Evolutionary conservation across 2,329 filamentous ascomycete species (phyloP).

Genomic region (Colletotrichum gigasporum): DNA sequence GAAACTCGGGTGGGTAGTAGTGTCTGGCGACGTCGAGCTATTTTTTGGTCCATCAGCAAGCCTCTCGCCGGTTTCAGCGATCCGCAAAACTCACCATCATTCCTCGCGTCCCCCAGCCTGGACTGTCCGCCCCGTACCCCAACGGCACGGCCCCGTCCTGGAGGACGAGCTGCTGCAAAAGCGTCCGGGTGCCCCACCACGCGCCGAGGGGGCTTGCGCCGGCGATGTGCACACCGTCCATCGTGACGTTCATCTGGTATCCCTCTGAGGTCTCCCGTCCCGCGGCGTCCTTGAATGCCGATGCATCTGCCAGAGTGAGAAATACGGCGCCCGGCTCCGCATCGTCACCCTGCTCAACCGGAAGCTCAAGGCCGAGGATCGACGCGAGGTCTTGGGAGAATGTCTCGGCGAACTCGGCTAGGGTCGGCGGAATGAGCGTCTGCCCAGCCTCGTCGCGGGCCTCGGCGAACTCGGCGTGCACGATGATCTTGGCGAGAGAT

Average conservation of each 20-base stretch:
- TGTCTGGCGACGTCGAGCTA: constrained; percentile 62
- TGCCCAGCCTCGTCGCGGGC: constrained; percentile 53
- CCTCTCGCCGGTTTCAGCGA: too few relatives aligned
- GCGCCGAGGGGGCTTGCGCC: constrained; percentile 64
- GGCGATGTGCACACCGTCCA: constrained; percentile 52
- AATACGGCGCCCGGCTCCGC: constrained; percentile 48
- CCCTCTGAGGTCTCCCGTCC: constrained; percentile 58
- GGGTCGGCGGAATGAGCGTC: constrained; percentile 61
- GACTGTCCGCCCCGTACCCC: constrained; percentile 57
- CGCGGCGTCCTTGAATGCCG: constrained; percentile 52
- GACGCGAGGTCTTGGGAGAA: constrained; percentile 50
- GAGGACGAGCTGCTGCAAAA: constrained; percentile 61
- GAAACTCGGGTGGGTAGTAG: constrained; percentile 63
- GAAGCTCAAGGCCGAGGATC: constrained; percentile 41
- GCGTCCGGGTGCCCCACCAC: constrained; percentile 67
- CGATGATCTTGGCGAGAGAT: constrained; percentile 47
- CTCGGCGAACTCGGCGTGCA: constrained; percentile 52
- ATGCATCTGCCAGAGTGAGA: constrained; percentile 54
- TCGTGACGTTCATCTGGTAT: constrained; percentile 54
- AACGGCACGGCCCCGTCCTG: constrained; percentile 46
- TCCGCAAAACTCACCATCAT: constrained; percentile 42
- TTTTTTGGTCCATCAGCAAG: background rate
- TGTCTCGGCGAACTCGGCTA: constrained; percentile 55
- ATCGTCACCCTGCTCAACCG: constrained; percentile 36
- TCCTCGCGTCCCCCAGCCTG: constrained; percentile 60